phyloP scores from a whole-genome alignment of 1,284 basidiomycete species.

The Trichosporon sp. region DNA sequence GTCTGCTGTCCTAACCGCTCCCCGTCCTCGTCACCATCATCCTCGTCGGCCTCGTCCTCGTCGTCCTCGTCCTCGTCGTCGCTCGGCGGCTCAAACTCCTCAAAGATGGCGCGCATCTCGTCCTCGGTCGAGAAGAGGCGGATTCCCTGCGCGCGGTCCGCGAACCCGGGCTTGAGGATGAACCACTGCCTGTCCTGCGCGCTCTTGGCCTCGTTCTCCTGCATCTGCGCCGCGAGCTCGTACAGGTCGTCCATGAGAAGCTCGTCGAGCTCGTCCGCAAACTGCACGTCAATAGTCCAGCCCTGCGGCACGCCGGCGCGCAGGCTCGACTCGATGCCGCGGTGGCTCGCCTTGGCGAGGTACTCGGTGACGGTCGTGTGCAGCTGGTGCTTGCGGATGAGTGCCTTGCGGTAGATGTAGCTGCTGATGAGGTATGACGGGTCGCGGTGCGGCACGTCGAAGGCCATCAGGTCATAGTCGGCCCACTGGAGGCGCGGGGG shows the following conservation, averaged over 20 bases:
- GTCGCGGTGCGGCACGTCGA: constrained; percentile 59
- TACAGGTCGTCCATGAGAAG: constrained; percentile 89
- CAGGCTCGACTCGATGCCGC: constrained; percentile 22
- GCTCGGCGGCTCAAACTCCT: constrained; percentile 68
- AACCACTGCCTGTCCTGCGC: constrained; percentile 62
- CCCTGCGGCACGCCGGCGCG: constrained; percentile 65
- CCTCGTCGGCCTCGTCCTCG: constrained; percentile 41
- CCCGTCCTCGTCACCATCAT: constrained; percentile 16
- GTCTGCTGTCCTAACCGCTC: constrained; percentile 11
- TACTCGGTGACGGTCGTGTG: constrained; percentile 72
- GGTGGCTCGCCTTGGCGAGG: constrained; percentile 61
- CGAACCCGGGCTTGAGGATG: constrained; percentile 96
- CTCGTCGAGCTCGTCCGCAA: constrained; percentile 93
- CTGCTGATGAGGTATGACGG: constrained; percentile 65
- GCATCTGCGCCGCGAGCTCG: constrained; percentile 68
- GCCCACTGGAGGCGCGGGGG: constrained; percentile 47
- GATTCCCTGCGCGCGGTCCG: constrained; percentile 93
- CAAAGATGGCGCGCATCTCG: constrained; percentile 70
- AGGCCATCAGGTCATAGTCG: constrained; percentile 72
- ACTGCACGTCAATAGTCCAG: constrained; percentile 83
- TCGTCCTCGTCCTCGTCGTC: constrained; percentile 52
- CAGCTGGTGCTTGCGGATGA: constrained; percentile 93
- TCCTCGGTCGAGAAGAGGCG: constrained; percentile 79
- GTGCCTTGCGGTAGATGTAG: constrained; percentile 83
- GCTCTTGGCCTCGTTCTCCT: constrained; percentile 45